Conservation (phyloP, 2,329 filamentous ascomycete species). For the Trichoderma koningiopsis region DNA sequence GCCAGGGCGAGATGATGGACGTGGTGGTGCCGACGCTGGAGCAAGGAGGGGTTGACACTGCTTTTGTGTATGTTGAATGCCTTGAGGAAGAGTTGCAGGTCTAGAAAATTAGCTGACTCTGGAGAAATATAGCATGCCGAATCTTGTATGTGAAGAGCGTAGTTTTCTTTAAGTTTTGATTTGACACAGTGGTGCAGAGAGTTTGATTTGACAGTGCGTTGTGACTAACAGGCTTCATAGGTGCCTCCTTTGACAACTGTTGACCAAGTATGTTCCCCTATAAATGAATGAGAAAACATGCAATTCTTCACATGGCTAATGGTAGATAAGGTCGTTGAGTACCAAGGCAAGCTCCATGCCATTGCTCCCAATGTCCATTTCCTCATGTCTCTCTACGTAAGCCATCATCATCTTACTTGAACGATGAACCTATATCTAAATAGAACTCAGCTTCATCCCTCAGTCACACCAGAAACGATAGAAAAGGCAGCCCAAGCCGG, state of each 20-base stretch:
- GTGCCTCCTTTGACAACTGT: constrained; percentile 63
- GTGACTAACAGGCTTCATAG: constrained; percentile 22
- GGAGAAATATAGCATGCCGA: constrained; percentile 53
- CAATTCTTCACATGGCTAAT: background rate
- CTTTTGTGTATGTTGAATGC: constrained; percentile 48
- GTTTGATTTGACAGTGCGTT: background rate
- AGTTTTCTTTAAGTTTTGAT: background rate
- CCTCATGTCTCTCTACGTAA: constrained; percentile 71
- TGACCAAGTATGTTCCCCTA: constrained; percentile 34
- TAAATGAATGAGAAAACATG: background rate
- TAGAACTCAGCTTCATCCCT: constrained; percentile 52
- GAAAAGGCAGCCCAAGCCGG: constrained; percentile 72
- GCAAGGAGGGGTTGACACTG: constrained; percentile 66
- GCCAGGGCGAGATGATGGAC: constrained; percentile 67
- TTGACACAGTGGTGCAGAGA: background rate
- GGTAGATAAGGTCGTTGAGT: constrained; percentile 60
- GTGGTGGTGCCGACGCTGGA: constrained; percentile 54
- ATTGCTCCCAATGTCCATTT: constrained; percentile 66
- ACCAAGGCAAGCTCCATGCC: constrained; percentile 61
- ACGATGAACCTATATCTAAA: background rate
- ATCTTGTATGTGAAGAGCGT: constrained; percentile 49
- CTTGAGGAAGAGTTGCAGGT: constrained; percentile 15
- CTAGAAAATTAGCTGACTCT: constrained; percentile 29
- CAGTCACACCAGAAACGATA: constrained; percentile 69
- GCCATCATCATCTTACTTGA: constrained; percentile 25